phyloP scores from a whole-genome alignment of 78 protist genomes.

The Protostelium mycophagum region DNA sequence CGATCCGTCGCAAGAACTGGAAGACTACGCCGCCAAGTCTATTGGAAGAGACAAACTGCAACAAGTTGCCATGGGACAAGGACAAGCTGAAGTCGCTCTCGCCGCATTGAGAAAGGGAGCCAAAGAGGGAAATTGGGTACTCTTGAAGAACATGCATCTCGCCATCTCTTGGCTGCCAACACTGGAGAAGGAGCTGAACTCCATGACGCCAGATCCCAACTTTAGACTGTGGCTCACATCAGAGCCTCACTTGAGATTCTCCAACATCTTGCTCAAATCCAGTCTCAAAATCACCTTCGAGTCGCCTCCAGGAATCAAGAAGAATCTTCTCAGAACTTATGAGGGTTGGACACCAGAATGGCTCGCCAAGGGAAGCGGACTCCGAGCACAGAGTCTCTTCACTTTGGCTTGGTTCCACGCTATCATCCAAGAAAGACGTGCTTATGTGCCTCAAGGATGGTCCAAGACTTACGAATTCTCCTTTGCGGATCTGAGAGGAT shows the following conservation, averaged over 20 bases:
- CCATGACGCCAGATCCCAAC: constrained; percentile 6
- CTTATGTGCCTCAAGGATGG: constrained; percentile 89
- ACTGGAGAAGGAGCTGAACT: constrained; percentile 76
- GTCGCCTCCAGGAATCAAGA: constrained; percentile 81
- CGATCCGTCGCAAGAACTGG: constrained; percentile 69
- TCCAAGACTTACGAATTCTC: constrained; percentile 79
- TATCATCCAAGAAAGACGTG: constrained; percentile 74
- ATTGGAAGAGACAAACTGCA: constrained; percentile 35
- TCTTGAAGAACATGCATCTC: constrained; percentile 94
- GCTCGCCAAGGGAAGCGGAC: constrained; percentile 44
- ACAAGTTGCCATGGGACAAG: constrained; percentile 84
- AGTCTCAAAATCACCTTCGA: constrained; percentile 71
- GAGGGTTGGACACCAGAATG: constrained; percentile 7
- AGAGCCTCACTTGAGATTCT: constrained; percentile 66
- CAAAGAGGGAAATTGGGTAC: constrained; percentile 79
- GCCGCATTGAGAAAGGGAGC: constrained; percentile 53
- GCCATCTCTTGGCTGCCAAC: constrained; percentile 79
- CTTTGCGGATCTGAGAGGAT: constrained; percentile 55
- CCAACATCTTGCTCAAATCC: constrained; percentile 59
- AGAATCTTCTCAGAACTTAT: constrained; percentile 17
- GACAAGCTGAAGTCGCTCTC: constrained; percentile 77
- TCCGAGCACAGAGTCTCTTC: constrained; percentile 73
- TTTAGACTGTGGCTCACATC: constrained; percentile 83
- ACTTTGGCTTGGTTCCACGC: constrained; percentile 83
- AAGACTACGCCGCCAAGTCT: constrained; percentile 12